Evolutionary conservation across 208 protist species (phyloP), one percentile per base, ranked within the genome.

Genomic region (Vickermania spadyakhi): DNA sequence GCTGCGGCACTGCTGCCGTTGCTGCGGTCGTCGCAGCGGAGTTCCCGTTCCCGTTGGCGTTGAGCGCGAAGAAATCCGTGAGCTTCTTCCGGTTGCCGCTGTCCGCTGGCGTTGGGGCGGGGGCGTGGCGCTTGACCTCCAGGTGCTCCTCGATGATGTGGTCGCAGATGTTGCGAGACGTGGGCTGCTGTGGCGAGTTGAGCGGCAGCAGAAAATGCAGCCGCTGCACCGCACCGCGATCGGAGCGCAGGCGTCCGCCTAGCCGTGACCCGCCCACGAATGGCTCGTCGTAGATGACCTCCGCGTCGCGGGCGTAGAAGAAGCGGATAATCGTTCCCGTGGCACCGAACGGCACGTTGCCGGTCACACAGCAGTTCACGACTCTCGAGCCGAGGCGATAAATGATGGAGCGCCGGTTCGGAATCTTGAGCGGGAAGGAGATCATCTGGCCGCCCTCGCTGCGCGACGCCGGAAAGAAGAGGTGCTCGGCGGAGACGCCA

Each of bases 261-360:
- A 96, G 77, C 25, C 66, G 64, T 5, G 69, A 79, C 3, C 85
- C 87, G 5, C 82, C 82, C n/a, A 74, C 78, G 75, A 93, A 96
- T 11, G 75, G 66, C 31, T 72, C 60, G 70, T 96, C 90, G 73
- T 91, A 93, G 14, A 96, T 77, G 28, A 96, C 87, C 64, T 96
- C 87, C 27, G 84, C 90, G 42, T 92, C 77, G 13, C 77, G 62
- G 42, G 75, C 77, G 42, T 75, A 72, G 25, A 94, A 76, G 36
- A 96, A 59, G n/a, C 90, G 84, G 54, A 93, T 79, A 56, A 96
- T 77, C 22, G 82, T 92, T 54, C 90, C 90, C 3, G 61, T 60
- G 1, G 77, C 69, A 2, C 90, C 90, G 60, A 96, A 96, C 3
- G 90, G 85, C 7, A 79, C 72, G 52, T 26, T 73, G 58, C 90